Evolutionary conservation across 108 stramenopile genomes (phyloP).

Genomic region (Stephanodiscus minutulus): DNA sequence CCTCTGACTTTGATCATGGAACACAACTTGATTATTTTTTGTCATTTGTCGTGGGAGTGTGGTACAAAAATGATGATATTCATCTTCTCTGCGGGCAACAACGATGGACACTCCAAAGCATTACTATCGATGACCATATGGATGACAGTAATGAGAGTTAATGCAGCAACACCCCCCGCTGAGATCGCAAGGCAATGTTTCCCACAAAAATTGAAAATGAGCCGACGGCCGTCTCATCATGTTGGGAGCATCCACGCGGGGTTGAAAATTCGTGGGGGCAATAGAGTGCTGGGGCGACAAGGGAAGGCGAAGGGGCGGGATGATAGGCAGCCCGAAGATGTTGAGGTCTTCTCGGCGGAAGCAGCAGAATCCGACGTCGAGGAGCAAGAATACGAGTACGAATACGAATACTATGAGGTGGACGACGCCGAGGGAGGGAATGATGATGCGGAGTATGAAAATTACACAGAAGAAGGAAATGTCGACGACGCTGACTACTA

Average conservation of each 20-base stretch:
- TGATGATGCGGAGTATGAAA: constrained; percentile 5
- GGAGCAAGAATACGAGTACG: not conserved
- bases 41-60: too few relatives aligned
- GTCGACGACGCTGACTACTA: not conserved
- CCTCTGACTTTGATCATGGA: too few relatives aligned
- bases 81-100: not conserved
- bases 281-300: not conserved
- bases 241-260: not conserved
- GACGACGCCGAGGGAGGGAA: constrained; percentile 6
- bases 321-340: not conserved
- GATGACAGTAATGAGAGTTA: not conserved
- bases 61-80: not conserved
- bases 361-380: constrained; percentile 1
- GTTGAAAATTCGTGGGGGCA: constrained; percentile 12
- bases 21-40: too few relatives aligned
- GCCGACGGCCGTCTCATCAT: not conserved
- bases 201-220: not conserved
- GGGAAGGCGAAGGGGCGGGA: not conserved
- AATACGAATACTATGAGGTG: not conserved
- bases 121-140: not conserved
- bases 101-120: not conserved
- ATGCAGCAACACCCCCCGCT: not conserved
- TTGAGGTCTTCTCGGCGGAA: not conserved
- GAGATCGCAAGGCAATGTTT: not conserved
- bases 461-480: constrained; percentile 4